Percentiles rank a stretch among this genome's conserved stretches.
Evolutionary conservation across 2,329 filamentous ascomycete genomes (phyloP).

Genomic region (Colletotrichum echinochloae): DNA sequence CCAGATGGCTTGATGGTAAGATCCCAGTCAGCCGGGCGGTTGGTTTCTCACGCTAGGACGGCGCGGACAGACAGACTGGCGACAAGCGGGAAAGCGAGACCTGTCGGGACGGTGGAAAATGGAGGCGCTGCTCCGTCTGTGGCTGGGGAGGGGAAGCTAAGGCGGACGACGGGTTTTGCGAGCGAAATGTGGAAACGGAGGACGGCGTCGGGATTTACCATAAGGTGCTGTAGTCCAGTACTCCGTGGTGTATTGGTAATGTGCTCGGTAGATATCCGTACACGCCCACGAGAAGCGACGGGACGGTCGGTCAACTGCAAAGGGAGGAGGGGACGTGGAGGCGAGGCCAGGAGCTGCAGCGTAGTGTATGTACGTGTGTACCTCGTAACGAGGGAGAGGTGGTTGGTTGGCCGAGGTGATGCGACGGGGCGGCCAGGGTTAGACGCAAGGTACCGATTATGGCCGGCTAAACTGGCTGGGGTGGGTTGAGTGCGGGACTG

Average conservation of each 20-base stretch:
- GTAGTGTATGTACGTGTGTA: neutral
- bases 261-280: neutral
- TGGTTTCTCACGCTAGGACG: conserved; percentile 9
- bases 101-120: conserved; percentile 16
- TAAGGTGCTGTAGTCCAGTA: neutral
- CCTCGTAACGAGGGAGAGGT: neutral
- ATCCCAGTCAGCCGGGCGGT: conserved; percentile 39
- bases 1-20: conserved; percentile 29
- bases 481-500: conserved; percentile 4
- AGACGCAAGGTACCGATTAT: conserved; percentile 39
- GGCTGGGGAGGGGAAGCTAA: neutral
- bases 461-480: conserved; percentile 13
- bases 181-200: conserved; percentile 19
- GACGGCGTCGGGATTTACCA: neutral
- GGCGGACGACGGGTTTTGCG: neutral
- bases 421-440: conserved; percentile 29
- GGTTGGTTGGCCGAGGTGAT: conserved; percentile 31
- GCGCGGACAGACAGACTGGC: conserved; percentile 27
- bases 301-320: conserved; percentile 13
- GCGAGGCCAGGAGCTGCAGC: conserved; percentile 14
- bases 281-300: conserved; percentile 19
- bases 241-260: neutral
- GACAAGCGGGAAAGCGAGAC: conserved; percentile 29
- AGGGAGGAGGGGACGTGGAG: conserved; percentile 22
- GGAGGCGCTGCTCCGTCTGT: conserved; percentile 14